Conservation (phyloP, 2,329 filamentous ascomycete genomes). For the Alternaria conjuncta region DNA sequence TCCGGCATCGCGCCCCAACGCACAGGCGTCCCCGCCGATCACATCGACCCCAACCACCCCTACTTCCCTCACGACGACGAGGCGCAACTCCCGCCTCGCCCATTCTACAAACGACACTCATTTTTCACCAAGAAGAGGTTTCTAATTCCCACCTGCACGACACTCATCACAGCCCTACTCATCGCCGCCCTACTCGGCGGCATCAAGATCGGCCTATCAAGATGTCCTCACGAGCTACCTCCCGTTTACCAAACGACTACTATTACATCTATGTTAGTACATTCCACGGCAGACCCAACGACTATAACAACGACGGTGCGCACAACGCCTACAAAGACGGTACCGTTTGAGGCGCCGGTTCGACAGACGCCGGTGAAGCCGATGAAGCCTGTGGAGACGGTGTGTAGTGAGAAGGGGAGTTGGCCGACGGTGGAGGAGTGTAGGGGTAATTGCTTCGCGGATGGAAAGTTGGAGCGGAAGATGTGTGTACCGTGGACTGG, state of each 20-base stretch:
- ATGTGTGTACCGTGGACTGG: neutral
- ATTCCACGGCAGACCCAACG: neutral
- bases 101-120: neutral
- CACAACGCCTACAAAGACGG: neutral
- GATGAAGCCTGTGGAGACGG: too few species aligned
- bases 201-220: neutral
- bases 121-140: neutral
- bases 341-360: neutral
- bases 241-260: neutral
- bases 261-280: neutral
- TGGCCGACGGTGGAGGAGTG: neutral
- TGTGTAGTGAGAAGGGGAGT: neutral
- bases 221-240: neutral
- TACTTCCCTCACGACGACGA: conserved; percentile 4
- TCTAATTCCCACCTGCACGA: neutral
- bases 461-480: neutral
- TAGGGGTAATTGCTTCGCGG: neutral
- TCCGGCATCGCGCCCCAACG: neutral
- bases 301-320: neutral
- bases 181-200: neutral
- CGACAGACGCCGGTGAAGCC: neutral
- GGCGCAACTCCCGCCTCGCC: neutral
- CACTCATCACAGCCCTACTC: neutral
- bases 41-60: conserved; percentile 5
- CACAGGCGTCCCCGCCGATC: conserved; percentile 4